phyloP scores from a whole-genome alignment of 108 stramenopile species.

The Hondaea fermentalgiana region DNA sequence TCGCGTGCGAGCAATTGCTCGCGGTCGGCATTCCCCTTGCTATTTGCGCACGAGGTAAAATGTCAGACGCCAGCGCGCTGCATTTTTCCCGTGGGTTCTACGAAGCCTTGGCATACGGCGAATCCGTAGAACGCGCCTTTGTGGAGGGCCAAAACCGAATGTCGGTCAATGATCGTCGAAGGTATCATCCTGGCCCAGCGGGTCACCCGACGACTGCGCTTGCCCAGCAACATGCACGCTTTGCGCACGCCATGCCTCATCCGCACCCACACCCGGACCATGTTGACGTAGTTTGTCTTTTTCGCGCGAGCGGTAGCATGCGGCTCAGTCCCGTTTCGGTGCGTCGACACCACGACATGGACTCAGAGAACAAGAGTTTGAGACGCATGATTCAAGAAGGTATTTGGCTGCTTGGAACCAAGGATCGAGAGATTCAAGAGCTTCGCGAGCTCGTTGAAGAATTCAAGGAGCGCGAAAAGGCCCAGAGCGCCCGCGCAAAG shows the following conservation, averaged over 20 bases:
- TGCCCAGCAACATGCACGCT: neutral
- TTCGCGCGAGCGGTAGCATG: neutral
- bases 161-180: neutral
- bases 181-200: neutral
- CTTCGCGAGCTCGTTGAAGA: neutral
- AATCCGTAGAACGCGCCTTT: neutral
- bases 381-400: neutral
- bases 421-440: neutral
- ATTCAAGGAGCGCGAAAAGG: neutral
- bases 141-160: neutral
- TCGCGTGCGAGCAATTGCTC: neutral
- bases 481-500: neutral
- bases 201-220: neutral
- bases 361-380: neutral
- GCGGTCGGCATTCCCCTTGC: neutral
- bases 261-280: neutral
- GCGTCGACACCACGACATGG: neutral
- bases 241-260: neutral
- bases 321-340: neutral
- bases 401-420: neutral
- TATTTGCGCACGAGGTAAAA: neutral
- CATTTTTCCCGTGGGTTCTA: neutral
- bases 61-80: neutral
- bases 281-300: neutral
- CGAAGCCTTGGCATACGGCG: neutral